Conservation (phyloP, 2,329 filamentous ascomycete genomes). For the Aspergillus aculeatus region DNA sequence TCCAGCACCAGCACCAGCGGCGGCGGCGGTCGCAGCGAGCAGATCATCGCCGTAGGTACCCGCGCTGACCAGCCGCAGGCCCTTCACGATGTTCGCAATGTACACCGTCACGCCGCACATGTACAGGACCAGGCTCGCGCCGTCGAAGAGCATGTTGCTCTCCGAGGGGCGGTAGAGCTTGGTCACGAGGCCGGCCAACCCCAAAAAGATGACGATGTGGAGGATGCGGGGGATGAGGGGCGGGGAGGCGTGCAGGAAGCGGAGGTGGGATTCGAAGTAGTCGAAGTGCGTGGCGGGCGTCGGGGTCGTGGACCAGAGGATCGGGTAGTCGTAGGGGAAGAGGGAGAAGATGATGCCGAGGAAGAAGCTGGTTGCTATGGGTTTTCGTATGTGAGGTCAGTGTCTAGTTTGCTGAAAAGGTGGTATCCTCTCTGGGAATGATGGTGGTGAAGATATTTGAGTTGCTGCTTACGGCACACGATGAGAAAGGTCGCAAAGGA, state of each 20-base stretch:
- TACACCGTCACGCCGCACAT: conserved; percentile 90
- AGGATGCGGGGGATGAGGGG: conserved; percentile 90
- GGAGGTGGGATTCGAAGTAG: conserved; percentile 84
- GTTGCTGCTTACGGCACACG: conserved; percentile 71
- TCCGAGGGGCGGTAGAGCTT: conserved; percentile 95
- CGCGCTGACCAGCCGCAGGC: conserved; percentile 75
- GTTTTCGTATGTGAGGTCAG: conserved; percentile 14
- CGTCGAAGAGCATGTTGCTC: conserved; percentile 92
- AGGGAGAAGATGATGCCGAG: conserved; percentile 95
- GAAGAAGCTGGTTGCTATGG: conserved; percentile 86
- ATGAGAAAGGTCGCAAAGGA: conserved; percentile 98
- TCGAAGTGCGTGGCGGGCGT: conserved; percentile 65
- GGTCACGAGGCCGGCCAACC: conserved; percentile 82
- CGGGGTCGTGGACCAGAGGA: conserved; percentile 46
- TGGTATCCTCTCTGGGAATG: background rate
- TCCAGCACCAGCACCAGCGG: background rate
- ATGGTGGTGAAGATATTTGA: conserved; percentile 23
- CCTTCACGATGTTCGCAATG: conserved; percentile 94
- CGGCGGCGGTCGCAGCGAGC: conserved; percentile 20
- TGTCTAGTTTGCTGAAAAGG: conserved; percentile 6
- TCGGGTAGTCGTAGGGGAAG: conserved; percentile 76
- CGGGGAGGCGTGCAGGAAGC: conserved; percentile 86
- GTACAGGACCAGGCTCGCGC: conserved; percentile 69
- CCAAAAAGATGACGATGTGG: conserved; percentile 86
- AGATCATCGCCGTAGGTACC: conserved; percentile 62